Evolutionary conservation across 768 basidiomycete species (phyloP).

Genomic region (Leccinum ochraceum): DNA sequence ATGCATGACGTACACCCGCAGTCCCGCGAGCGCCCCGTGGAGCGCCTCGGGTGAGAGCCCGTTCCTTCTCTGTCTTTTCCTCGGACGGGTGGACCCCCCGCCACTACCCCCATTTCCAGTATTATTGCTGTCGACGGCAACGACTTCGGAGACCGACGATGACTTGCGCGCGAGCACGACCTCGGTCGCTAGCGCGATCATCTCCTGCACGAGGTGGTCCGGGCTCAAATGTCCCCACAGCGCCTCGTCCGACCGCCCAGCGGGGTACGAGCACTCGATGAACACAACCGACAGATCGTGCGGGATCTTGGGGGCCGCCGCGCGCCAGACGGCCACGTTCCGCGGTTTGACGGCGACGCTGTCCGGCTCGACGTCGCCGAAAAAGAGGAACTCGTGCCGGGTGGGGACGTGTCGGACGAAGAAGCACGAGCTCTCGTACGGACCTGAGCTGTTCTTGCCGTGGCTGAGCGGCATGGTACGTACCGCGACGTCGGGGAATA

Average conservation of each 20-base stretch:
- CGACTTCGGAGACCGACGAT: neutral
- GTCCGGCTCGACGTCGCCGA: constrained; percentile 93
- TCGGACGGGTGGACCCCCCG: constrained; percentile 12
- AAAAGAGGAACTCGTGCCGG: constrained; percentile 80
- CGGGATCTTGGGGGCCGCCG: constrained; percentile 76
- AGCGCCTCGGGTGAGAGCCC: constrained; percentile 45
- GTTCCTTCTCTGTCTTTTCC: constrained; percentile 41
- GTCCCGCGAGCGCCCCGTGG: constrained; percentile 52
- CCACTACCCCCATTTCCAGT: neutral
- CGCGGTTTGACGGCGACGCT: constrained; percentile 58
- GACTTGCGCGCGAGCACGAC: constrained; percentile 49
- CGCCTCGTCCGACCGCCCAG: constrained; percentile 61
- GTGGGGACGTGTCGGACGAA: constrained; percentile 72
- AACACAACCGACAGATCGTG: constrained; percentile 75
- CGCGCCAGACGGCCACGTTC: constrained; percentile 76
- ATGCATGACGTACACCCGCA: constrained; percentile 80
- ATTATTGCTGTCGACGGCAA: neutral
- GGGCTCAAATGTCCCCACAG: constrained; percentile 90
- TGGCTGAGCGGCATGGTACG: constrained; percentile 72
- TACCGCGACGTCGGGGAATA: constrained; percentile 61
- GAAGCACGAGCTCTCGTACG: constrained; percentile 81
- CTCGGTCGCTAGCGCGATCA: constrained; percentile 66
- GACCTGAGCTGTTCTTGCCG: constrained; percentile 54
- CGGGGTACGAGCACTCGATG: constrained; percentile 92
- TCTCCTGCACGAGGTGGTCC: constrained; percentile 74